Evolutionary conservation across 345 rosid species (phyloP).

Genomic region (Reutealis trisperma): DNA sequence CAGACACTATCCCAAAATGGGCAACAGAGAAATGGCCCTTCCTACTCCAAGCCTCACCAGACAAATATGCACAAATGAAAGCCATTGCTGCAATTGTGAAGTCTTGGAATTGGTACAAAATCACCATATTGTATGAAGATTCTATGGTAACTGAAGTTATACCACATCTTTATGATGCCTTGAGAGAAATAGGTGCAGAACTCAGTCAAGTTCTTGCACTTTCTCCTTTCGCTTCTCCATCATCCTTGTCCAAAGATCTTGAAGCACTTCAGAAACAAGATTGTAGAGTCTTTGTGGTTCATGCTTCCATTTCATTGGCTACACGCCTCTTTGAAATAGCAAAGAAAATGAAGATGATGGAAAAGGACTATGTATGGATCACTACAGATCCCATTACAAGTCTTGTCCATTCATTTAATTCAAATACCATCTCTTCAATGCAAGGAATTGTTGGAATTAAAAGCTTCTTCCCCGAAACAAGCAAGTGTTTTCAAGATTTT

Average conservation of each 20-base stretch:
- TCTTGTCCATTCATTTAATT: slow-evolving; percentile 16
- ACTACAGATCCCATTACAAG: slow-evolving; percentile 29
- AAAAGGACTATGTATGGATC: slow-evolving; percentile 40
- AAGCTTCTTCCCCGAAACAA: slow-evolving; percentile 3
- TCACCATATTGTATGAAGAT: slow-evolving; percentile 24
- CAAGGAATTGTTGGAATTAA: slow-evolving; percentile 36
- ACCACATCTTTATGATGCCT: slow-evolving; percentile 17
- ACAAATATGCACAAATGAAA: slow-evolving; percentile 25
- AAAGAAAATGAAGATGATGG: slow-evolving; percentile 32
- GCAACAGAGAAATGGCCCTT: slow-evolving; percentile 26
- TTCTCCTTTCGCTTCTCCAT: slow-evolving; percentile 8
- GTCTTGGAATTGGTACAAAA: slow-evolving; percentile 27
- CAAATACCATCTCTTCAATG: slow-evolving; percentile 21
- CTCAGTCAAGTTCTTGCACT: slow-evolving; percentile 11
- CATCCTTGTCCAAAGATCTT: slow-evolving; percentile 6
- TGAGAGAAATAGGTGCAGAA: slow-evolving; percentile 19
- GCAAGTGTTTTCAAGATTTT: slow-evolving; percentile 10
- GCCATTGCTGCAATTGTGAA: slow-evolving; percentile 31
- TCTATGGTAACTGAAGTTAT: slow-evolving; percentile 13
- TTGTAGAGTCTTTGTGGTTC: slow-evolving; percentile 41
- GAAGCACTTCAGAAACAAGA: not conserved
- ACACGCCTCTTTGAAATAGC: slow-evolving; percentile 22
- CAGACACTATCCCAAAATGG: slow-evolving; percentile 24
- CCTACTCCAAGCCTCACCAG: slow-evolving; percentile 25
- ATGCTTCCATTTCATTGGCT: slow-evolving; percentile 20